phyloP scores from a whole-genome alignment of 1,284 basidiomycete genomes.

The Ceratobasidium sp. region DNA sequence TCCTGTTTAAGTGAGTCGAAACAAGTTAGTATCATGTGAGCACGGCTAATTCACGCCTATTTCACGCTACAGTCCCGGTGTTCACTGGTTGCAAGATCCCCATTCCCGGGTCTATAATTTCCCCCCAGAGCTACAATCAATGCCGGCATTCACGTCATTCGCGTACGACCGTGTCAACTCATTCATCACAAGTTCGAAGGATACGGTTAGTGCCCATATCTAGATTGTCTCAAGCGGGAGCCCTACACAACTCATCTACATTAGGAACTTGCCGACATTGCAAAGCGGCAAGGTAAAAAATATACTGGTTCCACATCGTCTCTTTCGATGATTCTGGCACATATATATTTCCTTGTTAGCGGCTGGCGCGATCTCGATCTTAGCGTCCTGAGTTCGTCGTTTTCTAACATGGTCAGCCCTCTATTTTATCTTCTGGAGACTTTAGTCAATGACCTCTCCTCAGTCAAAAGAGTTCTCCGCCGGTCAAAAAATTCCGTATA shows the following conservation, averaged over 20 bases:
- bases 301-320: slow-evolving; percentile 96
- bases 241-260: background rate
- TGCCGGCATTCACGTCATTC: slow-evolving; percentile 89
- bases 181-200: slow-evolving; percentile 86
- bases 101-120: slow-evolving; percentile 92
- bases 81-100: slow-evolving; percentile 91
- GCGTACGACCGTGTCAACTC: slow-evolving; percentile 85
- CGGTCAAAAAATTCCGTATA: slow-evolving; percentile 84
- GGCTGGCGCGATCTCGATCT: slow-evolving; percentile 74
- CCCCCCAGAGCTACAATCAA: slow-evolving; percentile 72
- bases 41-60: slow-evolving; percentile 1
- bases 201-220: slow-evolving; percentile 66
- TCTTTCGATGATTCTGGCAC: slow-evolving; percentile 83
- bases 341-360: slow-evolving; percentile 89
- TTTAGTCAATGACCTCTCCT: slow-evolving; percentile 4
- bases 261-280: slow-evolving; percentile 77
- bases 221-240: background rate
- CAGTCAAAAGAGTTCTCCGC: slow-evolving; percentile 79
- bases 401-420: slow-evolving; percentile 69
- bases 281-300: slow-evolving; percentile 68
- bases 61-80: slow-evolving; percentile 75
- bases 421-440: slow-evolving; percentile 14
- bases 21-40: background rate
- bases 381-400: slow-evolving; percentile 69
- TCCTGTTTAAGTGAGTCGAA: slow-evolving; percentile 81